Conservation (phyloP, 345 rosid genomes). For the Cardamine chenopodiifolia region DNA sequence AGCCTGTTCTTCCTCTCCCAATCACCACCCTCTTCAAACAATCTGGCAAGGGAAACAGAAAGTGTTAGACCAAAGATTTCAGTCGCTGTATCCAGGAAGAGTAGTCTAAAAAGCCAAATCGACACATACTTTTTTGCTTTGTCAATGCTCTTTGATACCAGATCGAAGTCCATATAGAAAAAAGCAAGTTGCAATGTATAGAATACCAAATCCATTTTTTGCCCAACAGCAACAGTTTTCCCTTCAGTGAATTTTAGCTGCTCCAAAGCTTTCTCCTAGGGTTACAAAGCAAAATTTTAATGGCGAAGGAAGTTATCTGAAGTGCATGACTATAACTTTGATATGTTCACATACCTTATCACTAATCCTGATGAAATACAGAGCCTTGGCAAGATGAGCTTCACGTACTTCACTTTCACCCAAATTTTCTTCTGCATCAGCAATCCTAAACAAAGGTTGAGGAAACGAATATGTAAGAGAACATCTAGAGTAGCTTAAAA, state of each 20-base stretch:
- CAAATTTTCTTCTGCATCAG: constrained; percentile 96
- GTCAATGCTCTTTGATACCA: constrained; percentile 92
- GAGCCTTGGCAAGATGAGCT: constrained; percentile 95
- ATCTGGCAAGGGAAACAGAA: constrained; percentile 49
- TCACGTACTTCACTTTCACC: constrained; percentile 99
- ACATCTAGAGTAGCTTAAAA: background rate
- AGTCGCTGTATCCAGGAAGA: background rate
- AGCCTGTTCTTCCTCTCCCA: constrained; percentile 99
- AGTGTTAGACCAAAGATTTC: constrained; percentile 5
- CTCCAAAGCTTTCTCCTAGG: constrained; percentile 92
- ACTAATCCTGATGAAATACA: constrained; percentile 80
- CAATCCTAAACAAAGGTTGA: constrained; percentile 60
- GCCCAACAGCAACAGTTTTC: constrained; percentile 99
- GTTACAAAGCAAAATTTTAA: constrained; percentile 14
- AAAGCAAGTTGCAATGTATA: constrained; percentile 81
- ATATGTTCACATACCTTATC: constrained; percentile 63
- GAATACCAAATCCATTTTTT: constrained; percentile 96
- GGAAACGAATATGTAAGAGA: background rate
- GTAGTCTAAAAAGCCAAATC: background rate
- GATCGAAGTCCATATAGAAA: constrained; percentile 95
- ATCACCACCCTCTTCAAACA: constrained; percentile 99
- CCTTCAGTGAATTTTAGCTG: constrained; percentile 92
- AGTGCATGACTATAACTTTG: constrained; percentile 5
- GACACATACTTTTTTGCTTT: constrained; percentile 83
- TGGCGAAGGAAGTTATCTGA: constrained; percentile 13